phyloP scores from a whole-genome alignment of 2,329 filamentous ascomycete genomes.

The Fusarium marasasianum region DNA sequence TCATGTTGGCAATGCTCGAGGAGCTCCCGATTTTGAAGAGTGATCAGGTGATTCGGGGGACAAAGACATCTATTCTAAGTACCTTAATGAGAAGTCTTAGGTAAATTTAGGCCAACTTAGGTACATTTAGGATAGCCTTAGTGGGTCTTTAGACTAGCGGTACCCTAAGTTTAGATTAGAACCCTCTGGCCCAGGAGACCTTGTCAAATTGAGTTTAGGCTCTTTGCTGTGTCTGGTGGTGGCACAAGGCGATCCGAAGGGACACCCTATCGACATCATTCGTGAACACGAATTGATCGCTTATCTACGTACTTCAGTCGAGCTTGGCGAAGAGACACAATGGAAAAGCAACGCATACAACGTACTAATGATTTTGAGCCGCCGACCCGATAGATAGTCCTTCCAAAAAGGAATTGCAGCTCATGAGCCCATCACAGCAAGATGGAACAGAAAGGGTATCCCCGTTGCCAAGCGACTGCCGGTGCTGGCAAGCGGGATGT shows the following conservation, averaged over 20 bases:
- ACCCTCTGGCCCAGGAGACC: fast-evolving
- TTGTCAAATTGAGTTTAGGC: fast-evolving
- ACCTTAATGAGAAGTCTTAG: background rate
- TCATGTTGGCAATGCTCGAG: background rate
- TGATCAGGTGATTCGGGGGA: fast-evolving
- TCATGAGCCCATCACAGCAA: background rate
- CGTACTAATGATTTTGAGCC: background rate
- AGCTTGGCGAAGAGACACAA: fast-evolving
- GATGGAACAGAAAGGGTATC: background rate
- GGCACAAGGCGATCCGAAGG: background rate
- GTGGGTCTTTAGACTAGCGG: background rate
- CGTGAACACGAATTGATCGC: background rate
- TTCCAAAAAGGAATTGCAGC: background rate
- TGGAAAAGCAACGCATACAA: too few species aligned
- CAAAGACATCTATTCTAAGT: background rate
- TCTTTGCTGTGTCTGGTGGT: background rate
- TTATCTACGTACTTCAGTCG: background rate
- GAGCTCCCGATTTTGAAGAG: background rate
- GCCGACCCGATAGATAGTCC: background rate
- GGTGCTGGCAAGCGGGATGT: background rate
- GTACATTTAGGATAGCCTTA: background rate
- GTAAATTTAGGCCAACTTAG: background rate
- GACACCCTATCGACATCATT: background rate
- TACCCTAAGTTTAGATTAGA: background rate
- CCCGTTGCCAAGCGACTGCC: background rate